Evolutionary conservation across 768 basidiomycete genomes (phyloP), one percentile per base, ranked within the genome.

Genomic region (Tricholoma bakamatsutake): DNA sequence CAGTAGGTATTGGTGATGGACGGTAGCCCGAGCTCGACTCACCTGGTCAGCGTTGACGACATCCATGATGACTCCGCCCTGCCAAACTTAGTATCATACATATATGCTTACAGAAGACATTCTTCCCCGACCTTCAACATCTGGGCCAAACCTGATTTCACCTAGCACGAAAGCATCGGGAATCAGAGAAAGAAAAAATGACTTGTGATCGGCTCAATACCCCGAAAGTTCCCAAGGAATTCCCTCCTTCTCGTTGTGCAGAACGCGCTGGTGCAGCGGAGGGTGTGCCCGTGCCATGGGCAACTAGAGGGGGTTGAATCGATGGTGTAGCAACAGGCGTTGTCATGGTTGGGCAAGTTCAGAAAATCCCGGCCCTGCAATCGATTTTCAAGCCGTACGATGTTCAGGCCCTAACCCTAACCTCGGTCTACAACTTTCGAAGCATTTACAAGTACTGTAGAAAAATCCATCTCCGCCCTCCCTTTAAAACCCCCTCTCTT

Each of bases 21-120:
- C 49, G 12, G 49, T 51, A 28, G 18, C 33, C 56, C 24, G 46
- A 50, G 54, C 56, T 46, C 51, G 28, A 61, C 65, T 57, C 27
- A 73, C 74, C 69, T 76, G 76, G 57, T 91, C 86, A 24, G 77
- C 84, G 63, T 90, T 94, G 61, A 90, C 76, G 50, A 98, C 96
- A 69, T 98, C 96, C 94, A 98, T 97, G 73, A 93, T 93, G 58
- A 92, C 90, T 57, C 88, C 90, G 54, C 88, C 89, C 86, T 89
- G n/a, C n/a, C n/a, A n/a, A n/a, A n/a, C n/a, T n/a, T n/a, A n/a
- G n/a, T n/a, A n/a, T n/a, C n/a, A n/a, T n/a, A n/a, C n/a, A 24
- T 24, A 39, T 53, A 51, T 42, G n/a, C 37, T 30, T 54, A n/a
- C 27, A 18, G 50, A 18, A 35, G 10, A 27, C 18, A 10, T 12